phyloP scores from a whole-genome alignment of 148 eudicot species.

The Heliosperma pusillum region DNA sequence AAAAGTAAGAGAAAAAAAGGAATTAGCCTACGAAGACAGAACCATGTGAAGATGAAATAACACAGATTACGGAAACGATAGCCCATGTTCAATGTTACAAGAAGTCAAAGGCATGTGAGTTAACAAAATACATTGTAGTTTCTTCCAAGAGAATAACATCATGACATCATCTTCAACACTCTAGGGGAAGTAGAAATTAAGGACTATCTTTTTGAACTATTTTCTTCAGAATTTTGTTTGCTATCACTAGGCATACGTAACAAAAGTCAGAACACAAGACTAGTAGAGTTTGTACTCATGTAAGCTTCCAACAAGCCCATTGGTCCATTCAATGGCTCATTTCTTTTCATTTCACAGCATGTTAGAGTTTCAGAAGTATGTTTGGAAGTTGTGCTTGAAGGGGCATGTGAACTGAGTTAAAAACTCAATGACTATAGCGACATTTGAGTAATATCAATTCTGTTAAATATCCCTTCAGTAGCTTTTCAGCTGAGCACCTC shows the following conservation, averaged over 20 bases:
- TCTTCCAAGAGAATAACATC: not conserved
- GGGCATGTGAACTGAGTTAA: not conserved
- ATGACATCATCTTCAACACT: not conserved
- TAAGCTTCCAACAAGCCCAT: not conserved
- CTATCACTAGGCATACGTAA: not conserved
- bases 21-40: not conserved
- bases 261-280: not conserved
- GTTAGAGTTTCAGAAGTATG: not conserved
- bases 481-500: not conserved
- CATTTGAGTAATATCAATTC: not conserved
- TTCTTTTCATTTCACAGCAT: not conserved
- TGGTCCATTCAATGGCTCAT: not conserved
- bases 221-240: not conserved
- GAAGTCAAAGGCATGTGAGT: not conserved
- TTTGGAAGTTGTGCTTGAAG: not conserved
- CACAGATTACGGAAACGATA: not conserved
- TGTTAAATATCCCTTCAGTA: not conserved
- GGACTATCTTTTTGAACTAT: not conserved
- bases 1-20: constrained; percentile 11
- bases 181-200: not conserved
- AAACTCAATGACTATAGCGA: not conserved
- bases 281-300: not conserved
- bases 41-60: not conserved
- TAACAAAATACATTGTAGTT: not conserved
- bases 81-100: not conserved